phyloP scores from a whole-genome alignment of 2,329 filamentous ascomycete species.

The Fonsecaea multimorphosa region DNA sequence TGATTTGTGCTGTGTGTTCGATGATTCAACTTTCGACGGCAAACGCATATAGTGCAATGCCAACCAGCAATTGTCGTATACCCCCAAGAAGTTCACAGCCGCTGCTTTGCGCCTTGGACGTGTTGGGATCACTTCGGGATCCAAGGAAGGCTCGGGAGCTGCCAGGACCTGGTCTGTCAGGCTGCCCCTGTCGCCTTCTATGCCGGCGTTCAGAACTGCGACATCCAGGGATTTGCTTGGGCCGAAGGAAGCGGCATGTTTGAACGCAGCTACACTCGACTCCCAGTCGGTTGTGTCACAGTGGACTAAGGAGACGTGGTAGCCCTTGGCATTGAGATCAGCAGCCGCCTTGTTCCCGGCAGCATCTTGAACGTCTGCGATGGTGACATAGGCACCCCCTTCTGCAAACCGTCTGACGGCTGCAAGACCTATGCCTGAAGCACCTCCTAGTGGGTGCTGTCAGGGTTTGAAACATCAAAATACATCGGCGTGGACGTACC shows the following conservation, averaged over 20 bases:
- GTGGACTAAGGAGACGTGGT: slow-evolving; percentile 41
- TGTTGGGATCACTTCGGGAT: slow-evolving; percentile 26
- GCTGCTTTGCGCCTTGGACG: slow-evolving; percentile 30
- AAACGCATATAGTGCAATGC: slow-evolving; percentile 43
- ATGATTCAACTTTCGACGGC: slow-evolving; percentile 6
- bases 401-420: slow-evolving; percentile 46
- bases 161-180: slow-evolving; percentile 24
- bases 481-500: slow-evolving; percentile 1
- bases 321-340: slow-evolving; percentile 14
- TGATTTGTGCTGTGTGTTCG: background rate
- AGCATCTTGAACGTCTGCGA: slow-evolving; percentile 40
- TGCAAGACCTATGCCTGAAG: slow-evolving; percentile 48
- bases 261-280: slow-evolving; percentile 44
- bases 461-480: background rate
- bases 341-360: slow-evolving; percentile 6
- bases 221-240: slow-evolving; percentile 41
- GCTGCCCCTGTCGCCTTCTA: slow-evolving; percentile 34
- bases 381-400: slow-evolving; percentile 51
- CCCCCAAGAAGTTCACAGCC: slow-evolving; percentile 42
- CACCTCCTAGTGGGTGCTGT: slow-evolving; percentile 19
- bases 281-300: slow-evolving; percentile 43
- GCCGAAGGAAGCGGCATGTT: slow-evolving; percentile 40
- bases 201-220: slow-evolving; percentile 43
- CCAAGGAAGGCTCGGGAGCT: slow-evolving; percentile 12
- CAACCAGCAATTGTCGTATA: slow-evolving; percentile 39